These are phyloP conservation scores for Cyberlindnera xishuangbannaensis DNA, from an alignment of 805 yeast species.

Conservation along the genomic window DNA sequence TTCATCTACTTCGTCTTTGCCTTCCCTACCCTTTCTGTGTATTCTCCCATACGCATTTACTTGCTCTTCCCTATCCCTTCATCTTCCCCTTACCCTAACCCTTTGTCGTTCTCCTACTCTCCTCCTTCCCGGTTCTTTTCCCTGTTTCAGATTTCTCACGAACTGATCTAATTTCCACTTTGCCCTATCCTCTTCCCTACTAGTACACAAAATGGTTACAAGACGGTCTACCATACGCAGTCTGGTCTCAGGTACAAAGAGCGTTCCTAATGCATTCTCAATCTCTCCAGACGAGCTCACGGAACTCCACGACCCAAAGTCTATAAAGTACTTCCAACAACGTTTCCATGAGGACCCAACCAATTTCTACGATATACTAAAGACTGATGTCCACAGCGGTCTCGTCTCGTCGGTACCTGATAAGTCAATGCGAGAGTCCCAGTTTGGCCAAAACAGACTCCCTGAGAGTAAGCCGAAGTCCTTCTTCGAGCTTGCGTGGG, in stretches of 20 bases:
- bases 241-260: conserved; percentile 1
- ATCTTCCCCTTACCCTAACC: no score
- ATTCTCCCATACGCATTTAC: no score
- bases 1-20: no score
- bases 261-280: neutral
- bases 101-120: no score
- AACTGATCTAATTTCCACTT: no score
- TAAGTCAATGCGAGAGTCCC: conserved; percentile 31
- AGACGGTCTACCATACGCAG: conserved; percentile 10
- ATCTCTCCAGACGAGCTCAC: conserved; percentile 32
- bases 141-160: no score
- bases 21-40: no score
- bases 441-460: conserved; percentile 63
- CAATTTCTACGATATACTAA: conserved; percentile 27
- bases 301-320: conserved; percentile 59
- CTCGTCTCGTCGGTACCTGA: conserved; percentile 32
- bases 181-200: no score
- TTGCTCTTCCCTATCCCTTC: no score
- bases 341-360: conserved; percentile 12
- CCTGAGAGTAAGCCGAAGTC: conserved; percentile 72
- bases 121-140: neutral
- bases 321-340: conserved; percentile 29
- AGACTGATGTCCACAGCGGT: conserved; percentile 38
- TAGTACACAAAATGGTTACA: no score
- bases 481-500: conserved; percentile 62